A percentile compares a stretch with the other conserved stretches of the same genome.
phyloP scores from a whole-genome alignment of 129 eudicot genomes.

The Helianthus tuberosus region DNA sequence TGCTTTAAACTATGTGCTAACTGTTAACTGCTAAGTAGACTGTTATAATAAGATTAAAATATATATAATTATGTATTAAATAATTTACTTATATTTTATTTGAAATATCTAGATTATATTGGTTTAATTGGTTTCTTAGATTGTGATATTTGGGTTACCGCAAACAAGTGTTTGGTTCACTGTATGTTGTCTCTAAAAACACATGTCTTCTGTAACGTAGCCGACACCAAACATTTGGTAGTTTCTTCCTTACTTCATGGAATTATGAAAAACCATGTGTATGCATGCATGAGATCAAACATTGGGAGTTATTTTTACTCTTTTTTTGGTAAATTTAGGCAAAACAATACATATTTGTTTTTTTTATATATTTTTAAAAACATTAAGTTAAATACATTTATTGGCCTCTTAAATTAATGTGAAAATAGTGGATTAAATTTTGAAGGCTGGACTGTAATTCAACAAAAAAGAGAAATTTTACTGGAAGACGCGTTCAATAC shows the following conservation, averaged over 20 bases:
- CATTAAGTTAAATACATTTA: no score
- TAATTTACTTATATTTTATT: not conserved
- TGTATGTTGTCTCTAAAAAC: slow-evolving; percentile 37
- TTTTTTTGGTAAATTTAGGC: not conserved
- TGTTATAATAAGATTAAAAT: no score
- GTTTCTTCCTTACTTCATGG: slow-evolving; percentile 47
- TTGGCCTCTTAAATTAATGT: no score
- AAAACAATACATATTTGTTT: no score
- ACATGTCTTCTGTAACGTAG: slow-evolving; percentile 27
- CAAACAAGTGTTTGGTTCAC: slow-evolving; percentile 38
- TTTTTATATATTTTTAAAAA: no score
- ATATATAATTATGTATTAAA: no score
- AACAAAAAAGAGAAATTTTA: no score
- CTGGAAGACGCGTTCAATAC: no score
- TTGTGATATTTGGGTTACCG: slow-evolving; percentile 40
- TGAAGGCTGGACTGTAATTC: no score
- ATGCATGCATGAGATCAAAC: slow-evolving; percentile 25
- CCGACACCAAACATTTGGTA: slow-evolving; percentile 41
- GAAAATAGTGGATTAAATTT: no score
- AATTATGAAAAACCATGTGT: slow-evolving; percentile 24
- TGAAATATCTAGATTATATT: not conserved
- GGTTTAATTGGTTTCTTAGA: slow-evolving; percentile 22
- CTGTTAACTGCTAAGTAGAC: no score
- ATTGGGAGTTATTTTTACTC: not conserved
- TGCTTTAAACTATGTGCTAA: no score